Evolutionary conservation across 2,329 filamentous ascomycete species (phyloP).

Genomic region (Xylaria hypoxylon): DNA sequence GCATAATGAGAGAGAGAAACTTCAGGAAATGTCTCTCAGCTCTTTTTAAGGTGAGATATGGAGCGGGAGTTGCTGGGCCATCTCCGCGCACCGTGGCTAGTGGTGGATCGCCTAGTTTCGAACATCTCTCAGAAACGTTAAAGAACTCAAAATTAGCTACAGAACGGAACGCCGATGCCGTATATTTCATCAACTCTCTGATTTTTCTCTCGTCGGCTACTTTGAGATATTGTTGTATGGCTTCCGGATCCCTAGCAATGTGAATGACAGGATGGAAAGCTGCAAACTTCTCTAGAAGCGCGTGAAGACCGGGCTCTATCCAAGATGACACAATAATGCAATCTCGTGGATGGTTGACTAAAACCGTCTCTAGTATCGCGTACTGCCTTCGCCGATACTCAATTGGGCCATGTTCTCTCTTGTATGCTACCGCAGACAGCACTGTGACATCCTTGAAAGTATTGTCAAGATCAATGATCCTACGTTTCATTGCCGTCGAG

Average conservation of each 20-base stretch:
- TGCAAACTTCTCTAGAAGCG: slow-evolving; percentile 70
- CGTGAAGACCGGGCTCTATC: slow-evolving; percentile 72
- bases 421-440: slow-evolving; percentile 71
- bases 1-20: slow-evolving; percentile 72
- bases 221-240: slow-evolving; percentile 72
- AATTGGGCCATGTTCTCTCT: slow-evolving; percentile 69
- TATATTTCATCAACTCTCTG: slow-evolving; percentile 67
- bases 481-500: slow-evolving; percentile 75
- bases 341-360: slow-evolving; percentile 68
- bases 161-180: slow-evolving; percentile 68
- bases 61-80: slow-evolving; percentile 60
- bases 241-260: slow-evolving; percentile 72
- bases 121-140: slow-evolving; percentile 72
- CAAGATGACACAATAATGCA: slow-evolving; percentile 79
- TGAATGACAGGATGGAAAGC: slow-evolving; percentile 77
- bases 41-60: slow-evolving; percentile 75
- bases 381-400: slow-evolving; percentile 74
- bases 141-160: slow-evolving; percentile 83
- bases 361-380: slow-evolving; percentile 69
- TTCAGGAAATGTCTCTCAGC: slow-evolving; percentile 77
- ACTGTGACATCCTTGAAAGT: slow-evolving; percentile 74
- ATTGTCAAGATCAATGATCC: slow-evolving; percentile 75
- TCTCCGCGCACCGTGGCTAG: slow-evolving; percentile 41
- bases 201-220: slow-evolving; percentile 67
- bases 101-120: slow-evolving; percentile 43